Conservation (phyloP, 2,329 filamentous ascomycete species). For the Neonectria faginata region DNA sequence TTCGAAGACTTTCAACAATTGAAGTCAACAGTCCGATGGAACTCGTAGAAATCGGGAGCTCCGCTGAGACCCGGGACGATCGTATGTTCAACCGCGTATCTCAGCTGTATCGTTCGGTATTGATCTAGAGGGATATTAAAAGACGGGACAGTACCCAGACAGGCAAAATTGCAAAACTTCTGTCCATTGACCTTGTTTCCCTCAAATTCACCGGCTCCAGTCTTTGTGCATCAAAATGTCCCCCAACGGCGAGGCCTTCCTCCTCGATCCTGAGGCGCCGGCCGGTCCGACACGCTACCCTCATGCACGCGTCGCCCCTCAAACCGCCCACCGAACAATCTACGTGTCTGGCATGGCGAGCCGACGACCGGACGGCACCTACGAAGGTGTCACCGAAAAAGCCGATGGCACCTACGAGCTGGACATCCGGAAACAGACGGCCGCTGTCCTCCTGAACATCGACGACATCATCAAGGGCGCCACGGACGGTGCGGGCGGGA, state of each 20-base stretch:
- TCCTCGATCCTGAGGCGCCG: slow-evolving; percentile 21
- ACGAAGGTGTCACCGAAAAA: slow-evolving; percentile 51
- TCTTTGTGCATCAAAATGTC: slow-evolving; percentile 14
- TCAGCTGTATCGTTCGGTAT: background rate
- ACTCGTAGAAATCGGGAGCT: background rate
- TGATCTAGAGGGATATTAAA: background rate
- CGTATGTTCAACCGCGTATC: background rate
- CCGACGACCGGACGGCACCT: slow-evolving; percentile 50
- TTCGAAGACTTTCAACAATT: background rate
- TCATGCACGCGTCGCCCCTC: slow-evolving; percentile 52
- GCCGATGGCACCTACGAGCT: slow-evolving; percentile 49
- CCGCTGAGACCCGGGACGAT: background rate
- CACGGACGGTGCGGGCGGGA: slow-evolving; percentile 49
- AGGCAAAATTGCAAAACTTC: background rate
- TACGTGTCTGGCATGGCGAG: slow-evolving; percentile 56
- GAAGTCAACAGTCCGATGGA: background rate
- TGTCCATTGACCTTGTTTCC: background rate
- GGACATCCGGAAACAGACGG: slow-evolving; percentile 54
- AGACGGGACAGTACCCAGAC: background rate
- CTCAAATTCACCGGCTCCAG: no score
- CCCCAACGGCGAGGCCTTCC: slow-evolving; percentile 28
- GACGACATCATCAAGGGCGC: slow-evolving; percentile 54
- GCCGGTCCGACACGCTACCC: slow-evolving; percentile 46
- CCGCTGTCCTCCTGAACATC: slow-evolving; percentile 53
- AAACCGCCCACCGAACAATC: slow-evolving; percentile 49